Base-by-base conservation (phyloP, 1,284 basidiomycete genomes). In the Abortiporus biennis region DNA sequence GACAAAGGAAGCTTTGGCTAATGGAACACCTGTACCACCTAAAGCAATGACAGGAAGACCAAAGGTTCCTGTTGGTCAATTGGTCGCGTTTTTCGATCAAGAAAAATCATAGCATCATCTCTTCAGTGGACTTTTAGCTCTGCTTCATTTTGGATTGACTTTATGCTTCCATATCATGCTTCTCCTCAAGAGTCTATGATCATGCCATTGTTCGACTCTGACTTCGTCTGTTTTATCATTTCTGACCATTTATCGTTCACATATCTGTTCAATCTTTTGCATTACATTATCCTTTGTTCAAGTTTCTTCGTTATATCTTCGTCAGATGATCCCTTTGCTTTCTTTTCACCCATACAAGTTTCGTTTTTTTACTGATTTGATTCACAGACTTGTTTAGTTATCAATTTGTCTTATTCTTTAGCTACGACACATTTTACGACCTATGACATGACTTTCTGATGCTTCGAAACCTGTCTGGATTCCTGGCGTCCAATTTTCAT, bases 61-160 rank as follows among this genome's bases (percentile, higher is more conserved):
- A 33, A 87, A 87, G 63, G 74, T 85, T 11, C 77, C 82, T 2
- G 73, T 89, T 36, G 81, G 78, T 13, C 75, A 87, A 54, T 63
- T 90, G 36, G 84, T 88, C n/a, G 84, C 84, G 16, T 90, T 84
- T 62, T 90, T 90, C 51, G 84, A 89, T 57, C 71, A 74, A 47
- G 83, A 83, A 42, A 75, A 74, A 64, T 63, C 56, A 24, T 42
- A 31, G 23, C 6, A 17, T 11, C 9, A 11, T 21, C 4, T 27
- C 16, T 3, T 9, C 16, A 30, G 13, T 16, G 9, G 20, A 13
- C 20, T 13, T 15, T 13, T 15, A 17, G 8, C 27, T 29, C n/a
- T 29, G 9, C n/a, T 29, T 29, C 27, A 8, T 29, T 29, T 29
- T 29, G 8, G 9, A 9, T 29, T 29, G 27, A 29, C 27, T n/a